Conservation (phyloP, 805 yeast species). For the Candida railenensis region DNA sequence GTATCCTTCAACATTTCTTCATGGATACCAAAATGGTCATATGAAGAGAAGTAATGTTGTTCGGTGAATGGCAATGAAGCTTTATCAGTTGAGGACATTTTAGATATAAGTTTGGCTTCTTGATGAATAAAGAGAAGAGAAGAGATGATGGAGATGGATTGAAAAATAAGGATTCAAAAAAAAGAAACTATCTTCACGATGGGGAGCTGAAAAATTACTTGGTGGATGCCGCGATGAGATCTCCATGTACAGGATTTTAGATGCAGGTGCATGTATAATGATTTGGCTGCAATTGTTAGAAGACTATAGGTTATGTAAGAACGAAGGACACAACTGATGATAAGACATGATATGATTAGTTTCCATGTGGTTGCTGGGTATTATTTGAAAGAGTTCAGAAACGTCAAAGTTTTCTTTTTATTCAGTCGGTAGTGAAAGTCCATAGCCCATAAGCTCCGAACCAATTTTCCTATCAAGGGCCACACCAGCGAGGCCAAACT, state of each 20-base stretch:
- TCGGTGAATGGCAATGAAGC: conserved; percentile 65
- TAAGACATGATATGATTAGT: too few relatives aligned
- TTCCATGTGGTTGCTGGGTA: too few relatives aligned
- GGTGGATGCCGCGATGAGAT: not conserved
- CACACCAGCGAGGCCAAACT: too few relatives aligned
- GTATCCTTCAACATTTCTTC: conserved; percentile 98
- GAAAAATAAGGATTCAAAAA: not conserved
- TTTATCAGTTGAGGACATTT: conserved; percentile 65
- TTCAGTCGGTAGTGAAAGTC: too few relatives aligned
- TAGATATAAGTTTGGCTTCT: not conserved
- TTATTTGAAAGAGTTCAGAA: too few relatives aligned
- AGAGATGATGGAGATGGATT: not conserved
- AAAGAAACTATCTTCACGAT: not conserved
- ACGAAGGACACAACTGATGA: too few relatives aligned
- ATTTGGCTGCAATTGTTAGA: not conserved
- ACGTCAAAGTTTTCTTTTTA: too few relatives aligned
- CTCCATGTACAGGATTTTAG: not conserved
- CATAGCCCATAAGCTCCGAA: too few relatives aligned
- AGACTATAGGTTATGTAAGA: too few relatives aligned
- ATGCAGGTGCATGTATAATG: not conserved
- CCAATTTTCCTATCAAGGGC: too few relatives aligned
- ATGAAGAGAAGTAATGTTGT: conserved; percentile 92
- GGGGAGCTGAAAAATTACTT: not conserved
- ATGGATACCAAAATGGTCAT: conserved; percentile 96
- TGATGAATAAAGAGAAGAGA: not conserved